Percentiles rank a stretch among this genome's conserved stretches.
Conservation (phyloP, 192 early-diverging fungal genomes). For the Chytriomyces hyalinus region DNA sequence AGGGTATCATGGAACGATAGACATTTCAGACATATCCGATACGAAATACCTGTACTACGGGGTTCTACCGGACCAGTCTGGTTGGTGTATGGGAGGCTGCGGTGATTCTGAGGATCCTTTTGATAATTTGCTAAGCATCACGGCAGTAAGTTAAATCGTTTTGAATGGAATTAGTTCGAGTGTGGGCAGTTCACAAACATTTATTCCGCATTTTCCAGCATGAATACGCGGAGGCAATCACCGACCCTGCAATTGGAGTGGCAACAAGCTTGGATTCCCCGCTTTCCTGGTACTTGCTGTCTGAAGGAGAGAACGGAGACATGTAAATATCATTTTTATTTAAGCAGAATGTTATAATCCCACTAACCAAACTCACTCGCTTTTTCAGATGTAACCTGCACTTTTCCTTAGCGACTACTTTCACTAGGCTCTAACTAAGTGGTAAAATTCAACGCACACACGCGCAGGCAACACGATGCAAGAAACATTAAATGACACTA, state of each 20-base stretch:
- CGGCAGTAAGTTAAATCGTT: not conserved
- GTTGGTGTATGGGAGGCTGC: constrained; percentile 25
- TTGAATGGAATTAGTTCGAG: no score
- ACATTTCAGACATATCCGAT: not conserved
- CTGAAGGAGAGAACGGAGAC: constrained; percentile 39
- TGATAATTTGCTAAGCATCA: constrained; percentile 1
- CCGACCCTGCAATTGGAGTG: constrained; percentile 43
- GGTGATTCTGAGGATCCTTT: constrained; percentile 9
- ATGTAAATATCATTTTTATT: not conserved
- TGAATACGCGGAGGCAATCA: constrained; percentile 40
- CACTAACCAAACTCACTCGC: no score
- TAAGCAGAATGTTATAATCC: no score
- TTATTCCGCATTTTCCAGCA: not conserved
- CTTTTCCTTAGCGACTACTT: no score
- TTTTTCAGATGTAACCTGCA: no score
- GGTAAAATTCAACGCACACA: no score
- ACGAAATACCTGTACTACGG: constrained; percentile 17
- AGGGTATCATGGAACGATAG: not conserved
- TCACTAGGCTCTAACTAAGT: no score
- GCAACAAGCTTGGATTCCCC: constrained; percentile 15
- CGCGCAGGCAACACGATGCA: not conserved
- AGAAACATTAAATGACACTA: not conserved
- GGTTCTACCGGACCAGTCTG: constrained; percentile 18
- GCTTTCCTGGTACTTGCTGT: constrained; percentile 41
- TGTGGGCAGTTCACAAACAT: no score